Evolutionary conservation across 2,329 filamentous ascomycete species (phyloP).

Genomic region (Pseudonectria buxi): DNA sequence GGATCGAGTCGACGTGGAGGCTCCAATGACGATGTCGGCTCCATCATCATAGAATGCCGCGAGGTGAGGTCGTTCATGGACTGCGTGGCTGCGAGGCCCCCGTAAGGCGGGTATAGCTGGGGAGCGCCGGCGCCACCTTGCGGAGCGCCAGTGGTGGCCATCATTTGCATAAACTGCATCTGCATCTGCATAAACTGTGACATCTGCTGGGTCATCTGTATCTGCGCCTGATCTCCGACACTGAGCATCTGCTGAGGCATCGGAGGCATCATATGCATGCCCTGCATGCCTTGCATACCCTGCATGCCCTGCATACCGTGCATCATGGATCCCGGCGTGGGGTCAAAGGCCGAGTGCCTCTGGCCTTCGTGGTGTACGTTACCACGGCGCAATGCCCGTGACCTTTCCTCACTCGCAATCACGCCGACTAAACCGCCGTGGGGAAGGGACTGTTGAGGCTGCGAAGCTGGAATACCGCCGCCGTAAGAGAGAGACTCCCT

Average conservation of each 20-base stretch:
- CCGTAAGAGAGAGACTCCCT: conserved; percentile 70
- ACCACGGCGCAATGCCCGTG: conserved; percentile 68
- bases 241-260: conserved; percentile 45
- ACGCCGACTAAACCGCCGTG: conserved; percentile 80
- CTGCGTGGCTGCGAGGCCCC: conserved; percentile 25
- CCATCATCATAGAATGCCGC: conserved; percentile 41
- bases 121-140: conserved; percentile 18
- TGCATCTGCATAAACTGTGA: conserved; percentile 87
- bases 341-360: conserved; percentile 39
- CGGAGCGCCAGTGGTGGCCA: conserved; percentile 38
- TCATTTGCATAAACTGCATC: conserved; percentile 90
- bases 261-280: conserved; percentile 23
- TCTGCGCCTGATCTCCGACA: conserved; percentile 64
- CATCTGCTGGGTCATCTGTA: conserved; percentile 80
- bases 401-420: conserved; percentile 78
- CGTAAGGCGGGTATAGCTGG: conserved; percentile 23
- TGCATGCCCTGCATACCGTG: conserved; percentile 20
- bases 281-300: conserved; percentile 12
- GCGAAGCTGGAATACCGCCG: conserved; percentile 41
- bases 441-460: conserved; percentile 39
- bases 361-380: conserved; percentile 62
- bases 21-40: conserved; percentile 38
- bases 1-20: conserved; percentile 34
- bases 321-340: conserved; percentile 40
- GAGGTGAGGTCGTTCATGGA: conserved; percentile 39